Evolutionary conservation across 805 yeast genomes (phyloP).

Genomic region (Kodamaea hsintzibuensis): DNA sequence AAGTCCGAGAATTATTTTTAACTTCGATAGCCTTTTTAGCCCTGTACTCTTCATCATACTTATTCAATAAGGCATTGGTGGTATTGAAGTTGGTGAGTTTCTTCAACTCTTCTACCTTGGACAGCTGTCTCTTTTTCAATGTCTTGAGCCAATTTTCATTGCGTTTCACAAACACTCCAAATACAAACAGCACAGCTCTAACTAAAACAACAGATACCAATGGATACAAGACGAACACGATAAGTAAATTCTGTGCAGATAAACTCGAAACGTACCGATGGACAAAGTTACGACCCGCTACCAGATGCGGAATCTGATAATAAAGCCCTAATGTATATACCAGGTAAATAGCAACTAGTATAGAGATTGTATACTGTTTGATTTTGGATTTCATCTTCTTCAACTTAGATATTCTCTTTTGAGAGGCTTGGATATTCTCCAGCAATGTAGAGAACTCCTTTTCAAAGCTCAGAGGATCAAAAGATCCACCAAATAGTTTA

Average conservation of each 20-base stretch:
- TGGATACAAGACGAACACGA: constrained; percentile 26
- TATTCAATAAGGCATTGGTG: constrained; percentile 69
- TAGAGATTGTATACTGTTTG: constrained; percentile 17
- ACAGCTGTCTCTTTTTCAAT: constrained; percentile 46
- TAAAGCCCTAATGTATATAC: constrained; percentile 23
- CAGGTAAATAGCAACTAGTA: constrained; percentile 23
- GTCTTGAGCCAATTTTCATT: constrained; percentile 20
- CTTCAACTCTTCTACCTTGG: constrained; percentile 66
- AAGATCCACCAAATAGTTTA: constrained; percentile 22
- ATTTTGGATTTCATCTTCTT: constrained; percentile 18
- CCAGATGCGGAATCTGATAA: constrained; percentile 17
- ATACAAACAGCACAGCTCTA: constrained; percentile 16
- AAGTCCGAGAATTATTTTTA: neutral
- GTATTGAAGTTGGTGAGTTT: constrained; percentile 71
- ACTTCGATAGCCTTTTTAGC: neutral
- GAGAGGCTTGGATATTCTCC: constrained; percentile 29
- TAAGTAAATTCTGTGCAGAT: constrained; percentile 17
- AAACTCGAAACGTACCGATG: constrained; percentile 28
- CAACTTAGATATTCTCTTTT: constrained; percentile 22
- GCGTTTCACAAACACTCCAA: constrained; percentile 22
- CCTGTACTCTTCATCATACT: constrained; percentile 38
- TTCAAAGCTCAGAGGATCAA: constrained; percentile 47
- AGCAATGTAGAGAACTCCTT: constrained; percentile 41
- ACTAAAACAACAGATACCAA: constrained; percentile 18
- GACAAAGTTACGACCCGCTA: constrained; percentile 18